Base-by-base conservation (phyloP, 768 basidiomycete genomes). In the Agaricus blazei region DNA sequence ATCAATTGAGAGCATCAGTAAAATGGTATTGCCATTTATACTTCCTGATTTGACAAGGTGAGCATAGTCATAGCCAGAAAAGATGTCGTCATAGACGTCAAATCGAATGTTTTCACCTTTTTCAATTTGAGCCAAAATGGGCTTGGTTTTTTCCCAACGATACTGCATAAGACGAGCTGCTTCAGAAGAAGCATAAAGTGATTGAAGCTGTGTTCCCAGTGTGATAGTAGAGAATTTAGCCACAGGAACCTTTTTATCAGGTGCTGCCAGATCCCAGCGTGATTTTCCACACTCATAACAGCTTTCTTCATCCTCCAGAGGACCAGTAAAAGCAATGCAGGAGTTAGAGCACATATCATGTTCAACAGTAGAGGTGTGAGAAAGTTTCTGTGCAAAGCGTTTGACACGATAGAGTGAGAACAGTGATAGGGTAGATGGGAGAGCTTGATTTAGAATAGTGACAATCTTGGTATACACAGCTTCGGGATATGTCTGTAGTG, bases 301-400 rank as follows among this genome's bases (percentile, higher is more conserved):
- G 0, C 14, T 58, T 56, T 29, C 62, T 0, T 63, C 51, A 2
- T 61, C 29, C 0, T 38, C 42, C n/a, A 61, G 71, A 0, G 68
- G 59, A 3, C 62, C 67, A 12, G 60, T 65, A 70, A 61, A 72
- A n/a, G 63, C 68, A 40, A 67, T 51, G 52, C 72, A 74, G 0
- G 63, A 62, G 4, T 76, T 67, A 0, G 62, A 54, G 48, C 77
- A 81, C 76, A 80, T 80, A 56, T 80, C 71, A 23, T 67, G 44
- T 0, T 60, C 44, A 5, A 79, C 56, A 0, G 70, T 41, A 7
- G 63, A 45, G 2, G 80, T 57, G 0, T 75, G 72, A 14, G 64
- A 73, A 14, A 73, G 48, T 2, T 66, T 28, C 9, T 58, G 53
- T 4, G 74, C 56, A 2, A 50, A 48, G 2, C 61, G 40, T 46